Evolutionary conservation across 2,329 filamentous ascomycete species (phyloP), one percentile per base, ranked within the genome.

Genomic region (Fonsecaea pedrosoi): DNA sequence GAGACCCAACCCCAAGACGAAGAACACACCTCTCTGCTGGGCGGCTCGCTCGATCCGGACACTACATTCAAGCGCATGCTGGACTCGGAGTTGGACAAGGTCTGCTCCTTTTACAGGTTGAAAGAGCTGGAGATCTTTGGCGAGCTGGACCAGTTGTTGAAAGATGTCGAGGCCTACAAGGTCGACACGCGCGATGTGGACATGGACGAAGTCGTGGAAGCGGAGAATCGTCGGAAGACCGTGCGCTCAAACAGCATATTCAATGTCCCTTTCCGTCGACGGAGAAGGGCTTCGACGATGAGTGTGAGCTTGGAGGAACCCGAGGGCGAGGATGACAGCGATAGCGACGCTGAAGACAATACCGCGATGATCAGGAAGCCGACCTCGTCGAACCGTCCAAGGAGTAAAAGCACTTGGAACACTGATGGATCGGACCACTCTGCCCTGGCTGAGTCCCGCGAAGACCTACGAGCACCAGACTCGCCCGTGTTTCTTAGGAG

Each of bases 61-160:
- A 85, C 87, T 45, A 85, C 94, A 66, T 99, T 99, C 77, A 85
- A 86, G 71, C 89, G 89, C 70, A 89, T 93, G 48, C 86, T 99
- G 18, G 92, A 96, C 75, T 86, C 90, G 50, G 95, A 99, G 78
- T 82, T 99, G 59, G 94, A 98, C 75, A 98, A 98, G 83, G 92
- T 99, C 68, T 91, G 88, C 74, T 91, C 90, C 0, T 99, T 99
- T 78, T 98, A 95, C 79, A 86, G 89, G 69, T 81, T 92, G 68
- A 99, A 99, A 79, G 94, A 99, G 79, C 84, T 87, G 30, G 94
- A 98, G 77, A 88, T 99, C 13, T 88, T 90, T 67, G 88, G 90
- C 60, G 94, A 97, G 77, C 87, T 94, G 8, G 87, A 90, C 56
- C 86, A 89, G 40, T 82, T 98, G n/a, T 79, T 94, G 63, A 84